These are phyloP conservation scores for Sugiyamaella chiloensis DNA, from an alignment of 805 yeast genomes.

Conservation along the genomic window DNA sequence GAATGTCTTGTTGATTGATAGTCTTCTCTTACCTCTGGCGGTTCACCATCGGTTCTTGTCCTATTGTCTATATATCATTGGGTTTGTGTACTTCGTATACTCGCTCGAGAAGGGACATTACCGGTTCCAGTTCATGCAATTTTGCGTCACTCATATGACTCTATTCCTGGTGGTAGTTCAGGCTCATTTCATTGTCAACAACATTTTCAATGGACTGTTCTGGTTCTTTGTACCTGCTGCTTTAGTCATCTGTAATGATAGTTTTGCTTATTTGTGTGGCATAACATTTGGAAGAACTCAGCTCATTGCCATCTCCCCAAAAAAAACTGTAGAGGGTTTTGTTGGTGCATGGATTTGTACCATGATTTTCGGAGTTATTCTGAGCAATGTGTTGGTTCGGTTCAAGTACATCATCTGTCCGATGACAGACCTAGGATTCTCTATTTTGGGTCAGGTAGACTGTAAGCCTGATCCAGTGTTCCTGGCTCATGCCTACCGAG, in stretches of 20 bases:
- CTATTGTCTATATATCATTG: conserved; percentile 79
- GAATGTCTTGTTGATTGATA: conserved; percentile 44
- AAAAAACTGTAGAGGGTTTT: conserved; percentile 96
- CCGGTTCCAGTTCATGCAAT: conserved; percentile 89
- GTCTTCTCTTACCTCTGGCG: conserved; percentile 53
- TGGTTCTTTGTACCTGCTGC: conserved; percentile 95
- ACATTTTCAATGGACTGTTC: conserved; percentile 83
- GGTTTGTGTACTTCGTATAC: conserved; percentile 86
- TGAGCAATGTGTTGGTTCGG: conserved; percentile 61
- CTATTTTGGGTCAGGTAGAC: conserved; percentile 53
- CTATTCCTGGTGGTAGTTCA: conserved; percentile 85
- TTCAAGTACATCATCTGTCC: conserved; percentile 86
- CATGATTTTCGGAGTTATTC: conserved; percentile 62
- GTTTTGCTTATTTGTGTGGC: conserved; percentile 95
- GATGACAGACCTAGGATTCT: conserved; percentile 51
- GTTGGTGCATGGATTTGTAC: conserved; percentile 98
- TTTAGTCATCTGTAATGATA: conserved; percentile 89
- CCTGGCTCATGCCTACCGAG: conserved; percentile 67
- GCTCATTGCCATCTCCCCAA: conserved; percentile 89
- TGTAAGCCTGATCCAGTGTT: conserved; percentile 93
- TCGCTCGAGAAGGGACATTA: conserved; percentile 85
- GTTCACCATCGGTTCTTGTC: conserved; percentile 80
- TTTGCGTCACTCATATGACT: conserved; percentile 93
- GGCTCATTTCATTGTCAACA: conserved; percentile 87
- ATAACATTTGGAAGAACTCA: conserved; percentile 94